Base-by-base conservation (phyloP, 257 asterid genomes). In the Rauvolfia tetraphylla region DNA sequence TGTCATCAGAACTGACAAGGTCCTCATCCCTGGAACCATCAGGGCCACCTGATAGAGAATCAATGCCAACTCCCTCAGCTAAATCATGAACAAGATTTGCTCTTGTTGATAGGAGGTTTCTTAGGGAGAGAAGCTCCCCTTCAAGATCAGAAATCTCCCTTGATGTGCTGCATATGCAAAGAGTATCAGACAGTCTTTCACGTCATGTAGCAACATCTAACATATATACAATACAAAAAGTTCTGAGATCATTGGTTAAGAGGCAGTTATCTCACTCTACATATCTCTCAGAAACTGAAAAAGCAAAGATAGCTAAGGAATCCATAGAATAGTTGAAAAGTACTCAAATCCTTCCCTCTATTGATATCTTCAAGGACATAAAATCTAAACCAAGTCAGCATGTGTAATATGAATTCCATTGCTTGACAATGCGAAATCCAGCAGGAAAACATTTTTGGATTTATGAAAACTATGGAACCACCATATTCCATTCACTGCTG, bases 71-170 rank as follows among this genome's bases (percentile, higher is more conserved):
- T 63, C 98, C 98, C 25, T 92, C 98, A 3, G 93, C 90, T 78
- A 95, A 82, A 54, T 76, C 83, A 56, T 87, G 98, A 62, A 95
- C 87, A 51, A 89, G 74, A 9, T 90, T 87, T 36, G 96, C 98
- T 5, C 95, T 90, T 5, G 89, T 81, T 0, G 95, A 87, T 10
- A 95, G 80, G 63, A 87, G 96, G 68, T 91, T 92, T 79, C 88
- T 92, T 66, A 95, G 81, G 67, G 97, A 84, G 1, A 89, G 90
- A 7, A 95, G 97, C 88, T 95, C 96, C 66, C 98, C 98, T 86
- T 92, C 98, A 8, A 95, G 97, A 82, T 92, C 90, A 65, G 95
- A 92, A 12, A 95, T 95, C 78, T 92, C 98, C 82, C 89, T 91
- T 49, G 98, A 89, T 39, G 98, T 92, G 76, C 98, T 95, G 96